These are phyloP conservation scores for Amanita rubescens DNA, from an alignment of 768 basidiomycete species.

Conservation along the genomic window DNA sequence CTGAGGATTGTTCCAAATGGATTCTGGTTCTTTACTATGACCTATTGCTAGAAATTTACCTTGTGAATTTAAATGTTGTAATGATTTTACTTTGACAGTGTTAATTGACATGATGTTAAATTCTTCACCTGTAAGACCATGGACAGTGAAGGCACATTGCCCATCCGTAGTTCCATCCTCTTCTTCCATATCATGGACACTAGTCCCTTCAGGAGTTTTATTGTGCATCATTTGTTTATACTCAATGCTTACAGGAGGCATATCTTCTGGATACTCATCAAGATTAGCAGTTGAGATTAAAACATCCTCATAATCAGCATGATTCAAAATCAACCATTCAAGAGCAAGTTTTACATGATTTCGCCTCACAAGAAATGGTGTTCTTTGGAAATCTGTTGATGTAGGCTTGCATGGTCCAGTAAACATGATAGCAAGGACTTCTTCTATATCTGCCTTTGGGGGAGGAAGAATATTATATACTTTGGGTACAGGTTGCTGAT, in stretches of 20 bases:
- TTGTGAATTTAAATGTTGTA: slow-evolving; percentile 19
- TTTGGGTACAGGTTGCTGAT: too few relatives aligned
- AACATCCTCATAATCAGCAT: too few relatives aligned
- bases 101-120: slow-evolving; percentile 13
- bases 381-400: too few relatives aligned
- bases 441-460: too few relatives aligned
- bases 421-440: too few relatives aligned
- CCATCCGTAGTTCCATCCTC: slow-evolving; percentile 23
- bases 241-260: too few relatives aligned
- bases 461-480: too few relatives aligned
- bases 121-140: slow-evolving; percentile 21
- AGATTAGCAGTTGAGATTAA: too few relatives aligned
- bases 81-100: slow-evolving; percentile 16
- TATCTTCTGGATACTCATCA: too few relatives aligned
- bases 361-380: slow-evolving; percentile 15
- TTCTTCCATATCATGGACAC: slow-evolving; percentile 7
- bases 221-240: not conserved
- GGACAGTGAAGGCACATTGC: slow-evolving; percentile 26
- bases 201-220: slow-evolving; percentile 7
- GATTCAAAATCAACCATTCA: too few relatives aligned
- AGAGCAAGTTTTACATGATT: slow-evolving; percentile 13
- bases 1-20: slow-evolving; percentile 26
- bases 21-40: slow-evolving; percentile 14
- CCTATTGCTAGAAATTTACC: slow-evolving; percentile 16
- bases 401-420: too few relatives aligned